phyloP scores from a whole-genome alignment of 2,329 filamentous ascomycete genomes.

The Fusarium bactridioides region DNA sequence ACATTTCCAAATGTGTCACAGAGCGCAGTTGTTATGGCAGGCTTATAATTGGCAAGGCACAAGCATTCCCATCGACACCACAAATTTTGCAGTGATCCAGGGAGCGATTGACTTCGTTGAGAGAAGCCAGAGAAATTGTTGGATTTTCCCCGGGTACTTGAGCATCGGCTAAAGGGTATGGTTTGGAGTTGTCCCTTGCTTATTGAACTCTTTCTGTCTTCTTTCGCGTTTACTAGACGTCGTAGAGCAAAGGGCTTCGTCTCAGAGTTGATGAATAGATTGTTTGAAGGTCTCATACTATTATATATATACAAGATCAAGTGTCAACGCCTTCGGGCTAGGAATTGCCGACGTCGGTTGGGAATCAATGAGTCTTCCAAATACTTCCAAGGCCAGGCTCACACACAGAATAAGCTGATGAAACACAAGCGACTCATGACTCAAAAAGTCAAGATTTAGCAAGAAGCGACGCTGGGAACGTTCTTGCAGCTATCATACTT shows the following conservation, averaged over 20 bases:
- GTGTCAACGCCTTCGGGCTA: not conserved
- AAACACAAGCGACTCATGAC: accelerated
- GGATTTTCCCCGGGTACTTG: not conserved
- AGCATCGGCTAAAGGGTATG: accelerated
- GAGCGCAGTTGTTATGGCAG: not conserved
- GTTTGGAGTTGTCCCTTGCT: not conserved
- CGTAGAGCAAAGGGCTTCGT: accelerated
- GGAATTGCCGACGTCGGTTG: accelerated
- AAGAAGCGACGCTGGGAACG: constrained; percentile 40
- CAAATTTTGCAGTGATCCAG: not conserved
- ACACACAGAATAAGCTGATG: not conserved
- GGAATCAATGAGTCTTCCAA: accelerated
- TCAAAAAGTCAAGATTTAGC: not conserved
- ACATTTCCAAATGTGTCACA: not conserved
- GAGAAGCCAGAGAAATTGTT: accelerated
- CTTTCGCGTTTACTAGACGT: not conserved
- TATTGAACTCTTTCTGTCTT: not conserved
- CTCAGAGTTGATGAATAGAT: not conserved
- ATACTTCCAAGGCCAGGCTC: not conserved
- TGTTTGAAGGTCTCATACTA: not conserved
- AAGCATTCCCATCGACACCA: not conserved
- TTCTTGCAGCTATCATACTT: constrained; percentile 44
- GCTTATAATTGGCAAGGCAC: accelerated
- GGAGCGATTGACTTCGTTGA: accelerated
- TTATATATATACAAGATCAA: not conserved